Evolutionary conservation across 257 asterid species (phyloP).

Genomic region (Gentiana dahurica): DNA sequence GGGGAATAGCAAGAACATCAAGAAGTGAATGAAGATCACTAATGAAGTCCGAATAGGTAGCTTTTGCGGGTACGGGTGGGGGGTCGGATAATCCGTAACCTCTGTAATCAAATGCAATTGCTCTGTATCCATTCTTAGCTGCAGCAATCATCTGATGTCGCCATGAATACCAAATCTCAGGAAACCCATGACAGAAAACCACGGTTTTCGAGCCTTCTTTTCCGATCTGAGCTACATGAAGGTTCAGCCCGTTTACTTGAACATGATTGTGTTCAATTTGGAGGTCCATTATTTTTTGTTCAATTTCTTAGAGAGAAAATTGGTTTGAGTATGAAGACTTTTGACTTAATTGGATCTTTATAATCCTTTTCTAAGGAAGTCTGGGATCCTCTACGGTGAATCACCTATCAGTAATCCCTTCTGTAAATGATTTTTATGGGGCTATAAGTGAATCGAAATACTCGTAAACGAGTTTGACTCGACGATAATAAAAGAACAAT

Average conservation of each 20-base stretch:
- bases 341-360: too few species aligned
- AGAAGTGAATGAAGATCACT: constrained; percentile 36
- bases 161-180: constrained; percentile 31
- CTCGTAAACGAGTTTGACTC: too few species aligned
- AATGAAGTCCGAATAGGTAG: constrained; percentile 31
- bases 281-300: too few species aligned
- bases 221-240: constrained; percentile 21
- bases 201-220: constrained; percentile 5
- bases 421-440: too few species aligned
- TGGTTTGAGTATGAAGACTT: too few species aligned
- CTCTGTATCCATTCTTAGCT: constrained; percentile 22
- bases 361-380: too few species aligned
- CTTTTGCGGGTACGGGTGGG: constrained; percentile 30
- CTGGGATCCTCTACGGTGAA: too few species aligned
- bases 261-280: constrained; percentile 16
- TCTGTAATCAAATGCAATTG: constrained; percentile 16
- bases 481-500: too few species aligned
- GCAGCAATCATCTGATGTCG: constrained; percentile 23
- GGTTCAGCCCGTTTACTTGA: constrained; percentile 23
- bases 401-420: too few species aligned
- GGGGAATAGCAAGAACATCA: constrained; percentile 28
- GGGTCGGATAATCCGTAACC: constrained; percentile 22
- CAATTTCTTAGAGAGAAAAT: too few species aligned
- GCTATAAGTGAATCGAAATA: too few species aligned
- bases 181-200: constrained; percentile 24